Evolutionary conservation across 2,329 filamentous ascomycete species (phyloP), one percentile per base, ranked within the genome.

Genomic region (Ophiostoma ulmi): DNA sequence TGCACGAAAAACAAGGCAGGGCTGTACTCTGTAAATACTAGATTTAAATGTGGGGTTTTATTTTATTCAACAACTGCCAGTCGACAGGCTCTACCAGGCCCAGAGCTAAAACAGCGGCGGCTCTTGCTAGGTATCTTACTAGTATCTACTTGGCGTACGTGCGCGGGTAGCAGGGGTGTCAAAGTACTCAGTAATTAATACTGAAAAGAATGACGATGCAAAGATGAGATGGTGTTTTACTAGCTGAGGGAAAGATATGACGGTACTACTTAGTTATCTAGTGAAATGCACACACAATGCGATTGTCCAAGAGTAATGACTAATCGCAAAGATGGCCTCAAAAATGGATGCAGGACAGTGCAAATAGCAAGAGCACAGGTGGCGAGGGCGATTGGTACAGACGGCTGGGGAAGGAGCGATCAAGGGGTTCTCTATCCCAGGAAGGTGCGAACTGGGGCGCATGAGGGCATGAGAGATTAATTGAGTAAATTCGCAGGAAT

Each of bases 1-100:
- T 63, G 58, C 26, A 63, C 58, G 58, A 35, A 31, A 63, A 35
- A 63, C 58, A 63, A 35, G 58, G 58, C 58, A 63, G 58, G 55
- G 52, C 52, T 58, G 52, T 58, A 26, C 52, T 22, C 48, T 26
- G 10, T 58, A 10, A 58, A 26, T 58, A 13, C 3, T 26, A 5
- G 17, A 63, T 63, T 63, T 58, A 26, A 31, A 35, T 35, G 11
- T 63, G 26, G n/a, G 5, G 3, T 13, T 58, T 11, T 13, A 35
- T 63, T 63, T 63, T 35, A 35, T 31, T 31, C n/a, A 26, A 5
- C 11, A 58, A 26, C n/a, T 58, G 52, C 52, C 52, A 58, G 52
- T 22, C 22, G 14, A 5, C 52, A 20, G 17, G 52, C 17, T 20
- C 5, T 26, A 22, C n/a, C 52, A 48, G 44, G 44, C 44, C 20